These are phyloP conservation scores for Ambispora gerdemannii DNA, from an alignment of 192 early-diverging fungal genomes.

Conservation along the genomic window DNA sequence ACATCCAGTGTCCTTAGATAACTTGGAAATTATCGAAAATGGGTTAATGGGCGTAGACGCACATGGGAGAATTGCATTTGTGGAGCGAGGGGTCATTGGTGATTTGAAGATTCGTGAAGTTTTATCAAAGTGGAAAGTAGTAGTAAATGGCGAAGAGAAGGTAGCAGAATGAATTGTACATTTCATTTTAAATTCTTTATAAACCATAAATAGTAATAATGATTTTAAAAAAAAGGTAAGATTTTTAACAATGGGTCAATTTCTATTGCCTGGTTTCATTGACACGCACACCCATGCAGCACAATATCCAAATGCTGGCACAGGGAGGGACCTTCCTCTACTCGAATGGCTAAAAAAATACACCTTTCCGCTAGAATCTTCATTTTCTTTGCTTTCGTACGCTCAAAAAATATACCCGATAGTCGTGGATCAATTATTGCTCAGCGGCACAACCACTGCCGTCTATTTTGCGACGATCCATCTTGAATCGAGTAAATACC, in stretches of 20 bases:
- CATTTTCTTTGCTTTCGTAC: conserved; percentile 64
- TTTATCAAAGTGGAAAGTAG: conserved; percentile 29
- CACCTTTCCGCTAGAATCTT: conserved; percentile 84
- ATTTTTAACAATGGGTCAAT: conserved; percentile 54
- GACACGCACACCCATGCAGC: conserved; percentile 94
- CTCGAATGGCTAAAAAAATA: conserved; percentile 88
- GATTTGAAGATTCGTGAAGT: conserved; percentile 33
- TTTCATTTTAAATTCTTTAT: conserved; percentile 1
- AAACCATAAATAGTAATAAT: too few species aligned
- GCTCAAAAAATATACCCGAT: conserved; percentile 66
- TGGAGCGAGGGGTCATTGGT: conserved; percentile 46
- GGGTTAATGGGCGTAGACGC: conserved; percentile 66
- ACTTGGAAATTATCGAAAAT: conserved; percentile 65
- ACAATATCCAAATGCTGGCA: conserved; percentile 85
- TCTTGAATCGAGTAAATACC: conserved; percentile 62
- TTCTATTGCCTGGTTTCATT: conserved; percentile 86
- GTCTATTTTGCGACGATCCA: conserved; percentile 94
- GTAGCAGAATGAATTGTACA: conserved; percentile 3
- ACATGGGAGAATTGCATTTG: conserved; percentile 65
- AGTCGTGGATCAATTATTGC: conserved; percentile 66
- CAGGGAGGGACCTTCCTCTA: conserved; percentile 85
- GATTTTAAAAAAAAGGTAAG: too few species aligned
- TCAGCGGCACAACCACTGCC: conserved; percentile 86
- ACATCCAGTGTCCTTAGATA: conserved; percentile 58
- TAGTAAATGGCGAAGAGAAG: background rate